phyloP scores from a whole-genome alignment of 2,329 filamentous ascomycete species.

The Botrytis byssoidea region DNA sequence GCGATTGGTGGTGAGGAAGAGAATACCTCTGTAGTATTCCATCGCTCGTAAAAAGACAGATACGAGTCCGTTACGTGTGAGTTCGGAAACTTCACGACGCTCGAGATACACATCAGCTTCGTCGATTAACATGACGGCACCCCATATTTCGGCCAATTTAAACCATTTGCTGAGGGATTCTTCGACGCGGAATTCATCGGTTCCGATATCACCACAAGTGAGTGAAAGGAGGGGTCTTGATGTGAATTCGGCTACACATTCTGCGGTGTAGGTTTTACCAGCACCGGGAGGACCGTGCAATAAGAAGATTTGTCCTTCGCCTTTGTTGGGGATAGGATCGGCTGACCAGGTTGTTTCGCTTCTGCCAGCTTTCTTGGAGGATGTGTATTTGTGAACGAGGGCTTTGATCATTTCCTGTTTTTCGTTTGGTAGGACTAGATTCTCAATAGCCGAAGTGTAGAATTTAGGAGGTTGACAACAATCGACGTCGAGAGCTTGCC shows the following conservation, averaged over 20 bases:
- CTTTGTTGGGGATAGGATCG: slow-evolving; percentile 30
- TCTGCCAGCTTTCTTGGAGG: slow-evolving; percentile 12
- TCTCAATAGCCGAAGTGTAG: slow-evolving; percentile 27
- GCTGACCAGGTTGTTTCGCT: slow-evolving; percentile 25
- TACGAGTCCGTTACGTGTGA: slow-evolving; percentile 41
- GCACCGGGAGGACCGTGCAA: slow-evolving; percentile 30
- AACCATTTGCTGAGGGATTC: slow-evolving; percentile 49
- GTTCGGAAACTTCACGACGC: slow-evolving; percentile 35
- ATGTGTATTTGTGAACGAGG: slow-evolving; percentile 29
- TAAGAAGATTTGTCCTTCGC: slow-evolving; percentile 32
- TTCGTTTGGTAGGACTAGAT: slow-evolving; percentile 27
- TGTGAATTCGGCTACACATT: slow-evolving; percentile 34
- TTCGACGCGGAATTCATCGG: slow-evolving; percentile 46
- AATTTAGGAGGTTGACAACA: slow-evolving; percentile 28
- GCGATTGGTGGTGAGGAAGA: slow-evolving; percentile 46
- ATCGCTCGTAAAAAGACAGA: slow-evolving; percentile 43
- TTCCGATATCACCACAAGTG: slow-evolving; percentile 52
- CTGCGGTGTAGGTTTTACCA: slow-evolving; percentile 31
- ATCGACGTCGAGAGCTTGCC: slow-evolving; percentile 30
- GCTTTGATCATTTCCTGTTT: slow-evolving; percentile 31
- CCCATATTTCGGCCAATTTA: slow-evolving; percentile 50
- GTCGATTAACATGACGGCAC: slow-evolving; percentile 51
- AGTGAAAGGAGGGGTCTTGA: slow-evolving; percentile 31
- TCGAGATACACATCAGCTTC: slow-evolving; percentile 53
- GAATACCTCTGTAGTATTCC: slow-evolving; percentile 45